Conservation (phyloP, 2,329 filamentous ascomycete genomes). For the Fusarium sterilihyphosum region DNA sequence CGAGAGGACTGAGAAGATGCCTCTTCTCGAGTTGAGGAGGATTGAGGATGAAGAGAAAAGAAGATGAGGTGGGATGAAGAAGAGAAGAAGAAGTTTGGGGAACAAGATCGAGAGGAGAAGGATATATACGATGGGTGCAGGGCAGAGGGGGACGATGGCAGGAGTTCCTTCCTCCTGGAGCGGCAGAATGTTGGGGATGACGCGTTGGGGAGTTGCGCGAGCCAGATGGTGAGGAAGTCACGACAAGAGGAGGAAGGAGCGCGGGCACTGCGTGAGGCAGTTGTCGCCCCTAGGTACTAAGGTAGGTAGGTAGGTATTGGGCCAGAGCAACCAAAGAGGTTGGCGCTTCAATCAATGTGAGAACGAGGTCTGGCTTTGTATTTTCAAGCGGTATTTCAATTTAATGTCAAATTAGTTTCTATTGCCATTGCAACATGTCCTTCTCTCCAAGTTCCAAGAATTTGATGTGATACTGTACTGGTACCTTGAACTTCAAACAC, state of each 20-base stretch:
- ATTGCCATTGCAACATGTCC: background rate
- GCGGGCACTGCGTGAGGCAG: background rate
- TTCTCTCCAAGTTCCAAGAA: background rate
- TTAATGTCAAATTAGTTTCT: background rate
- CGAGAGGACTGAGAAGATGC: constrained; percentile 25
- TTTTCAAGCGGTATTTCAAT: background rate
- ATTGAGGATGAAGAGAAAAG: constrained; percentile 29
- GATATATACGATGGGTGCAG: constrained; percentile 5
- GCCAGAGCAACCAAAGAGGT: background rate
- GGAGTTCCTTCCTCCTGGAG: constrained; percentile 34
- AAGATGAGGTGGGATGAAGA: constrained; percentile 17
- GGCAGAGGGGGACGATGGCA: constrained; percentile 4
- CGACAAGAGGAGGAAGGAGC: constrained; percentile 21
- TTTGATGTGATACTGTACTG: background rate
- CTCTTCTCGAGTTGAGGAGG: constrained; percentile 17
- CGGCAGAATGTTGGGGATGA: constrained; percentile 32
- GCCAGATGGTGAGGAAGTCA: constrained; percentile 17
- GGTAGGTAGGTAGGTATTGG: background rate
- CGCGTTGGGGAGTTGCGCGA: constrained; percentile 9
- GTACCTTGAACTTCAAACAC: background rate
- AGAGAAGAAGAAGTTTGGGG: constrained; percentile 15
- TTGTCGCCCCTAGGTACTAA: background rate
- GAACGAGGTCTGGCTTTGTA: background rate
- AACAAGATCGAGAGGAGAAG: constrained; percentile 1
- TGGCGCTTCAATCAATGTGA: background rate